Evolutionary conservation across 306 rosid species (phyloP), one percentile per base, ranked within the genome.

Genomic region (Malus fusca): DNA sequence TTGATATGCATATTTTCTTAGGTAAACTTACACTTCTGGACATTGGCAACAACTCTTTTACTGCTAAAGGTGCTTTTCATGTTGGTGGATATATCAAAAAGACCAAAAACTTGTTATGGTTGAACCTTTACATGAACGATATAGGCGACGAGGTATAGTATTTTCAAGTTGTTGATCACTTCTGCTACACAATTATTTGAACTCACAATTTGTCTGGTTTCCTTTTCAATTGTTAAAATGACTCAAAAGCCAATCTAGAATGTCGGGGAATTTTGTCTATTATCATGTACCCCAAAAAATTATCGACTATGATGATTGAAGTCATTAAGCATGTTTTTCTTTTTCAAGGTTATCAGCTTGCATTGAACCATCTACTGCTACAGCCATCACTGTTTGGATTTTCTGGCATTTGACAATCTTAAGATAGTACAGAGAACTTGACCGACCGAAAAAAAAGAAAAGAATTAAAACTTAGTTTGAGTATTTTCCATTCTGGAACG

Each of bases 91-190:
- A 81, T 78, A 66, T 92, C 67, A 89, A 77, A 86, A 95, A 85
- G 89, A 83, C 85, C 84, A 92, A 73, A 86, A 92, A 84, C 85
- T 74, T 95, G 66, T 75, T 90, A 68, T 86, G 90, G 90, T 81
- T 95, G 88, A 90, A 92, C 79, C 83, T 92, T 84, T 90, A 87
- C 88, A 95, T 95, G 99, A 95, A 95, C 84, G 99, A 95, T 83
- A 89, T 95, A 59, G 96, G 96, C 44, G 99, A 95, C 72, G 93
- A 92, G 97, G 99, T 95, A 93, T 74, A 53, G 66, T 76, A 30
- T 80, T 75, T 83, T 72, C 25, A 37, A 21, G 53, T 52, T 58
- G 31, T 71, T 42, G 48, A 68, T 44, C 37, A 19, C 51, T 68
- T 67, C 42, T 76, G 73, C 75, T 82, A 60, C 35, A 69, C 33